Percentiles rank a stretch among this genome's conserved stretches.
phyloP scores from a whole-genome alignment of 352 stramenopile species.

The Pythium aphanidermatum region DNA sequence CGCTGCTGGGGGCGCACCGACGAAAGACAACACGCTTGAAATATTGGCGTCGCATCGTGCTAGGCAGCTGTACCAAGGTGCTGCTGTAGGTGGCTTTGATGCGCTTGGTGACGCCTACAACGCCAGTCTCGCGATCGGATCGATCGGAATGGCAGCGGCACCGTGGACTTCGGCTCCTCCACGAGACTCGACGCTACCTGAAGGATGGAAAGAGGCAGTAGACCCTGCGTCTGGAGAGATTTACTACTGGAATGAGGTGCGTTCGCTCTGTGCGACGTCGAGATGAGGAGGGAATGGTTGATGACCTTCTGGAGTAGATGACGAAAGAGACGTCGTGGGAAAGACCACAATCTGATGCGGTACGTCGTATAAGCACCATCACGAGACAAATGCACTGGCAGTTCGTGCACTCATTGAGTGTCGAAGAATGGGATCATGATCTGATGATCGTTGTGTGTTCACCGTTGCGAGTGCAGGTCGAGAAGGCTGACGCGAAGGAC shows the following conservation, averaged over 20 bases:
- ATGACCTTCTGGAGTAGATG: constrained; percentile 21
- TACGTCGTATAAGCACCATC: too few species aligned
- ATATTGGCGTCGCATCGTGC: constrained; percentile 40
- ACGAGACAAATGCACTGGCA: too few species aligned
- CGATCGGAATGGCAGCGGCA: neutral
- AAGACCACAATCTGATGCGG: constrained; percentile 22
- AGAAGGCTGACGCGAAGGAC: neutral
- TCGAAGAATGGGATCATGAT: too few species aligned
- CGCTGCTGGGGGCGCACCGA: constrained; percentile 11
- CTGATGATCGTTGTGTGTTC: too few species aligned
- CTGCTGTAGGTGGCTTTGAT: neutral
- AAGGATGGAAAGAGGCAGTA: constrained; percentile 47
- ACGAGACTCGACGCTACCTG: constrained; percentile 13
- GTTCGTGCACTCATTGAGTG: too few species aligned
- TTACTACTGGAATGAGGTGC: constrained; percentile 83
- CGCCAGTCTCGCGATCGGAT: neutral
- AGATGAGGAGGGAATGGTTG: neutral
- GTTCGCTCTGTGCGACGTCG: too few species aligned
- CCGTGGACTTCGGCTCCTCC: neutral
- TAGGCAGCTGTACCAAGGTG: constrained; percentile 26
- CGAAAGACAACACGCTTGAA: constrained; percentile 74
- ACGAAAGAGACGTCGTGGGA: constrained; percentile 78
- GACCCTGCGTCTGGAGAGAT: constrained; percentile 43
- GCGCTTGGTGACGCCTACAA: too few species aligned
- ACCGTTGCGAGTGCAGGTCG: neutral